Percentiles rank a stretch among this genome's conserved stretches.
phyloP scores from a whole-genome alignment of 768 basidiomycete genomes.

The Lactifluus pinguis region DNA sequence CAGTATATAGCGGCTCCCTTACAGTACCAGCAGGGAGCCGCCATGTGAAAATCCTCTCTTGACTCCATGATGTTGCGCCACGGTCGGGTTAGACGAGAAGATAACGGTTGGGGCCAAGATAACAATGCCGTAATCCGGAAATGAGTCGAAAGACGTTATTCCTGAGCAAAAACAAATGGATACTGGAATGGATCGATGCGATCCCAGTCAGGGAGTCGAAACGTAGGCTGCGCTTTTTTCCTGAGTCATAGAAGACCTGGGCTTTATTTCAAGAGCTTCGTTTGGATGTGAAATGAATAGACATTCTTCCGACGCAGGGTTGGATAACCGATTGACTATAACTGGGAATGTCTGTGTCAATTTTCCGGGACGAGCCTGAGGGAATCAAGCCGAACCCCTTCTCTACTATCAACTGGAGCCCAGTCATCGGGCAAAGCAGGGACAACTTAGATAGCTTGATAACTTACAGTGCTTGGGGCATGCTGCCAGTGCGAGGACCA shows the following conservation, averaged over 20 bases:
- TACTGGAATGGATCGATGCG: neutral
- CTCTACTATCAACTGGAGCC: neutral
- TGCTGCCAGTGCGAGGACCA: neutral
- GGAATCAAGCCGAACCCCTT: neutral
- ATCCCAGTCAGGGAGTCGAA: neutral
- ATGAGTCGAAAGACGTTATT: slow-evolving; percentile 37
- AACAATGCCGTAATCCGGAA: slow-evolving; percentile 28
- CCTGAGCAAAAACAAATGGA: slow-evolving; percentile 21
- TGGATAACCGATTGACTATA: neutral
- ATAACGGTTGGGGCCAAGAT: neutral
- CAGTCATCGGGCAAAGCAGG: neutral
- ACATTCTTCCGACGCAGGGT: neutral
- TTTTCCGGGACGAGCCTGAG: neutral
- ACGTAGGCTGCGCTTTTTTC: neutral
- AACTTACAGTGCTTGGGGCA: neutral
- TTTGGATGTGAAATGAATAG: neutral
- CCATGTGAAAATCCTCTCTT: neutral
- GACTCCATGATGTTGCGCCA: neutral
- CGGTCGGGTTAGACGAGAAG: neutral
- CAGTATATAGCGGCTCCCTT: neutral
- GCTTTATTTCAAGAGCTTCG: neutral
- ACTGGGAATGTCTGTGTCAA: neutral
- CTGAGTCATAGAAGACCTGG: neutral
- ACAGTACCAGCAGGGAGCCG: neutral
- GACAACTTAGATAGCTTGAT: neutral